Evolutionary conservation across 805 yeast species (phyloP).

Genomic region (Ogataea nonfermentans): DNA sequence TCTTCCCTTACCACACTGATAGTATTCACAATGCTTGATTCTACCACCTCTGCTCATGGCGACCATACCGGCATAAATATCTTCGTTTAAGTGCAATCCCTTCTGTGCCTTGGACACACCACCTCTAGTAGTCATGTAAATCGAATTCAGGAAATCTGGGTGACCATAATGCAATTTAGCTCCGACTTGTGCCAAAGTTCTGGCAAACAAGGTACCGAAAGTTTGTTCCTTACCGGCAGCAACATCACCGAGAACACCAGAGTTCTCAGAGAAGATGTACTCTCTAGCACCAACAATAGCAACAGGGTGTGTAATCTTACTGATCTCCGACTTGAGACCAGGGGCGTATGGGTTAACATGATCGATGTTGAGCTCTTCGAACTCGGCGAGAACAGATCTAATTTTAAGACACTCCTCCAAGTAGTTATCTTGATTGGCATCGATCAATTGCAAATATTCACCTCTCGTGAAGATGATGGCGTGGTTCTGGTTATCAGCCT

Average conservation of each 20-base stretch:
- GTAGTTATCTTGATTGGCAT: slow-evolving; percentile 85
- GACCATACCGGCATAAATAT: slow-evolving; percentile 86
- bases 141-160: slow-evolving; percentile 77
- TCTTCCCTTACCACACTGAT: slow-evolving; percentile 90
- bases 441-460: slow-evolving; percentile 80
- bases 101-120: slow-evolving; percentile 87
- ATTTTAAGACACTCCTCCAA: slow-evolving; percentile 82
- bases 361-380: slow-evolving; percentile 73
- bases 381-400: slow-evolving; percentile 78
- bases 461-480: slow-evolving; percentile 79
- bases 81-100: slow-evolving; percentile 83
- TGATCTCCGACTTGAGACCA: slow-evolving; percentile 53
- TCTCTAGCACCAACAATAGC: slow-evolving; percentile 88
- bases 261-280: slow-evolving; percentile 81
- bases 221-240: slow-evolving; percentile 93
- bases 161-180: slow-evolving; percentile 88
- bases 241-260: slow-evolving; percentile 83
- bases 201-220: slow-evolving; percentile 79
- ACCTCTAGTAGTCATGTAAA: slow-evolving; percentile 82
- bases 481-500: slow-evolving; percentile 84
- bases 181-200: slow-evolving; percentile 82
- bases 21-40: slow-evolving; percentile 83
- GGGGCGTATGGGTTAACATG: slow-evolving; percentile 83
- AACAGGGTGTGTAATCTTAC: slow-evolving; percentile 59
- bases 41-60: slow-evolving; percentile 83